Evolutionary conservation across 2,329 filamentous ascomycete species (phyloP).

Genomic region (Ophiostoma quercus): DNA sequence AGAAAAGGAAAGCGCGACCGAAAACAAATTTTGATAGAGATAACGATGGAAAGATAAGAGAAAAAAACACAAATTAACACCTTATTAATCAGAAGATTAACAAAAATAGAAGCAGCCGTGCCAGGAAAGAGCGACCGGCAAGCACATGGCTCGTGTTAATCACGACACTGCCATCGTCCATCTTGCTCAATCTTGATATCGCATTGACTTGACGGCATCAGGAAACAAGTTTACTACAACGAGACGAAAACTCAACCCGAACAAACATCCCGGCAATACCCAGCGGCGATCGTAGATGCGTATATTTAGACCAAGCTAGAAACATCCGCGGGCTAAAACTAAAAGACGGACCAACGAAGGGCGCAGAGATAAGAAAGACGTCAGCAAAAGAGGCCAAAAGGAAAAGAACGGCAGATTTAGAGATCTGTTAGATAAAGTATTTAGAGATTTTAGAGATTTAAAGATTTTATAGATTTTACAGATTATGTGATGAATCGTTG

Average conservation of each 20-base stretch:
- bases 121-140: not conserved
- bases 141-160: not conserved
- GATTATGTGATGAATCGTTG: not conserved
- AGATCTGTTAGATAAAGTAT: too few relatives aligned
- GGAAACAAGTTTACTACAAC: too few relatives aligned
- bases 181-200: not conserved
- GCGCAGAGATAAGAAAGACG: slow-evolving; percentile 15
- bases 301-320: not conserved
- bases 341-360: slow-evolving; percentile 5
- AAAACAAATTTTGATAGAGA: not conserved
- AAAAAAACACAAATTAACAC: not conserved
- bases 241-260: too few relatives aligned
- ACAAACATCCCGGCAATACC: not conserved
- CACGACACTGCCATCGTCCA: not conserved
- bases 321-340: slow-evolving; percentile 6
- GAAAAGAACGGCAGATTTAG: too few relatives aligned
- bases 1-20: not conserved
- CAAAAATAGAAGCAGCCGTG: not conserved
- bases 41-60: not conserved
- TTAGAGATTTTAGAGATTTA: too few relatives aligned
- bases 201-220: not conserved
- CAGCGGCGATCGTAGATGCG: not conserved
- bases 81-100: not conserved
- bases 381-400: not conserved
- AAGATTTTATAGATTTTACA: too few relatives aligned